A percentile compares a stretch with the other conserved stretches of the same genome.
Evolutionary conservation across 1,284 basidiomycete genomes (phyloP).

Genomic region (Moesziomyces globuligerus): DNA sequence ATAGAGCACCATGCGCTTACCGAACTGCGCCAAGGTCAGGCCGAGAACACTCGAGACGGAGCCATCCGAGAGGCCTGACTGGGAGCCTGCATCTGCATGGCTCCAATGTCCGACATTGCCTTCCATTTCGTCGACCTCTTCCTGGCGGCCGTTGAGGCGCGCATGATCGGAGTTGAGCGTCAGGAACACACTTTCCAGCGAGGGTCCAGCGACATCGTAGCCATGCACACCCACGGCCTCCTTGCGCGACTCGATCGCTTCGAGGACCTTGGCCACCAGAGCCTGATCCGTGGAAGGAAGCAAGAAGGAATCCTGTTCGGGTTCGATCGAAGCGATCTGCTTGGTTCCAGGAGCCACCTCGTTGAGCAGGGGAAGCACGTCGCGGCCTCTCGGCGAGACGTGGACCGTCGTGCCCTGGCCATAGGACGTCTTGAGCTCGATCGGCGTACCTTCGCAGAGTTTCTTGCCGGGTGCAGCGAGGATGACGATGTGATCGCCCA

Average conservation of each 20-base stretch:
- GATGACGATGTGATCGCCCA: slow-evolving; percentile 80
- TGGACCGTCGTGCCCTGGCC: slow-evolving; percentile 77
- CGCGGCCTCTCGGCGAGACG: slow-evolving; percentile 17
- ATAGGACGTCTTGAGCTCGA: slow-evolving; percentile 76
- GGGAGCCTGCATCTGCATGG: not conserved
- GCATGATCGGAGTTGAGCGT: slow-evolving; percentile 72
- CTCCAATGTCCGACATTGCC: slow-evolving; percentile 25
- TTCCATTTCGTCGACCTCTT: slow-evolving; percentile 39
- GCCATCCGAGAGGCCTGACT: slow-evolving; percentile 71
- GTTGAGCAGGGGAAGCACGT: slow-evolving; percentile 10
- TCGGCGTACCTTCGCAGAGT: slow-evolving; percentile 78
- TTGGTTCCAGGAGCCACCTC: slow-evolving; percentile 67
- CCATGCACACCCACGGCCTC: slow-evolving; percentile 69
- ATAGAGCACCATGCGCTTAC: slow-evolving; percentile 76
- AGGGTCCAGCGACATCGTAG: slow-evolving; percentile 78
- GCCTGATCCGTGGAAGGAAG: slow-evolving; percentile 28
- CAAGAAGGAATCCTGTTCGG: slow-evolving; percentile 66
- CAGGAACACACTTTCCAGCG: slow-evolving; percentile 83
- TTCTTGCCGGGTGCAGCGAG: slow-evolving; percentile 79
- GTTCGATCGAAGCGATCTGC: slow-evolving; percentile 40
- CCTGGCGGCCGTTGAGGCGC: slow-evolving; percentile 27
- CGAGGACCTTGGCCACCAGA: slow-evolving; percentile 74
- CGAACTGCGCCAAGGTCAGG: slow-evolving; percentile 77
- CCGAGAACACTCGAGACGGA: slow-evolving; percentile 71
- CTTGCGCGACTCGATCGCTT: slow-evolving; percentile 71